Evolutionary conservation across 495 filamentous ascomycete genomes (phyloP), one percentile per base, ranked within the genome.

Genomic region (Extremus antarcticus): DNA sequence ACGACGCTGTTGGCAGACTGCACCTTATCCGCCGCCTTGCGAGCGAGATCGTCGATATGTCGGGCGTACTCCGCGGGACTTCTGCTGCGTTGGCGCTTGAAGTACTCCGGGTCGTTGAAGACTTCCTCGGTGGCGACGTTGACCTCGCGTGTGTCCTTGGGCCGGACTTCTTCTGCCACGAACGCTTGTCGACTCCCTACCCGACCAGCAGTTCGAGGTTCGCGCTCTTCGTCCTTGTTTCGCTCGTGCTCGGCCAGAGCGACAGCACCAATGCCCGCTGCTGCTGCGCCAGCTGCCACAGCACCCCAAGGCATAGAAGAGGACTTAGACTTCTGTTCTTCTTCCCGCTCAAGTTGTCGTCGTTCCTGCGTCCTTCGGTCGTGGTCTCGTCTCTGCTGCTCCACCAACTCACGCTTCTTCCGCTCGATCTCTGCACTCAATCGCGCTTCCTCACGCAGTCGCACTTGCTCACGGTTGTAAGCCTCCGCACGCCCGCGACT

Each of bases 91-190:
- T 49, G 39, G 38, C 58, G 58, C 50, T 60, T 61, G 64, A 70
- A 72, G 45, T 61, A 66, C 43, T 68, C 62, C 2, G 61, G 65
- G 43, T 70, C 68, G 51, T 65, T 65, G 38, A 72, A 59, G 17
- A 68, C 70, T 19, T 70, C 67, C 35, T 69, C 63, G 22, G 60
- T 54, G 35, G 64, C 50, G 24, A 46, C 62, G 55, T 22, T 49
- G 55, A 54, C 56, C 43, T 35, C 65, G 21, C 25, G 35, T 20
- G 25, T 43, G 17, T 56, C 55, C 41, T 35, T 47, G 3, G 66
- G 66, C n/a, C 24, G 17, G 41, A 61, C 51, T 40, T 57, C 47
- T 38, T 54, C 41, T 16, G 54, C 50, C 10, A 48, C 29, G 35
- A 50, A 58, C 53, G 41, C 24, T 22, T 63, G 52, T 7, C 46